Evolutionary conservation across 257 asterid genomes (phyloP), one percentile per base, ranked within the genome.

Genomic region (Plantago major): DNA sequence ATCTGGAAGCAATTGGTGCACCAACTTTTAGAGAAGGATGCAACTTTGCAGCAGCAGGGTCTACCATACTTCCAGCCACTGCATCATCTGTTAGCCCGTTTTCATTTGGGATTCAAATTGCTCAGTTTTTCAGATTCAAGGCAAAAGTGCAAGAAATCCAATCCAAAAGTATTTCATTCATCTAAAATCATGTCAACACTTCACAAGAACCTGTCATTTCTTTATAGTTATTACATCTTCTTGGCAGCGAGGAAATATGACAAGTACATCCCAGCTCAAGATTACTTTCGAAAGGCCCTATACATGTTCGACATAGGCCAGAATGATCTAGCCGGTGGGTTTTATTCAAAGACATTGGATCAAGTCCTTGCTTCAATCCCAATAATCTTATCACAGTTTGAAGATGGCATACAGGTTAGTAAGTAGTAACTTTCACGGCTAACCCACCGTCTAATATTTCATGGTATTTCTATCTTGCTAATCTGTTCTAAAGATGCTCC

Each of bases 231-330:
- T 60, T 44, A 1, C 46, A 10, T 54, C 55, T 44, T 59, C 54
- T 56, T 77, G 64, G 75, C 80, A 93, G 99, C 85, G 16, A 82
- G 75, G 67, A 87, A 69, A 67, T 76, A 48, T 62, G 86, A 80
- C 59, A 89, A 78, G 78, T 87, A 81, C 62, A 26, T 89, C 15
- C 99, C 97, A 51, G 75, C 82, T 28, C 73, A 64, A 70, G 96
- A 83, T 66, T 84, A 18, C 55, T 87, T 87, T 17, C 78, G 63
- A 60, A 87, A 77, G 75, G 97, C 77, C 0, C 97, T 93, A 48
- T 93, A 85, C 81, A 86, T 80, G 86, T 93, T 93, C 53, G 99
- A 93, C 70, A 89, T 93, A 61, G 97, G 96, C 71, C 99, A 93
- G 79, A 93, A 93, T 68, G 99, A 93, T 74, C 86, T 93, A 3